These are phyloP conservation scores for Pseudoneurospora amorphoporcata DNA, from an alignment of 495 filamentous ascomycete genomes.

Conservation along the genomic window DNA sequence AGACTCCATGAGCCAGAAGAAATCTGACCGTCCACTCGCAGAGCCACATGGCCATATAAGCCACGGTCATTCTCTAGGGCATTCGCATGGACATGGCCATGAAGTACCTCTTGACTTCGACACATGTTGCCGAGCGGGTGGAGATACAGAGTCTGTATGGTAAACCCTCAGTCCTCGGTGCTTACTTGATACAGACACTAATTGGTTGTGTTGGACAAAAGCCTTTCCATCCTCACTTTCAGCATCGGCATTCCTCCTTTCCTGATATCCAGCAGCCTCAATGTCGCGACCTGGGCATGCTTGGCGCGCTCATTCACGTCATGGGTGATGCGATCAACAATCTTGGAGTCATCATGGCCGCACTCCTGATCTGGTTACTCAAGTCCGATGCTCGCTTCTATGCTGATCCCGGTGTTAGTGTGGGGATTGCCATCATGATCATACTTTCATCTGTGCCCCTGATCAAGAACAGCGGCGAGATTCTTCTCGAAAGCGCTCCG, in stretches of 20 bases:
- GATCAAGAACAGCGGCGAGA: constrained; percentile 77
- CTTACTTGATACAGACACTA: constrained; percentile 39
- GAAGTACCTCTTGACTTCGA: neutral
- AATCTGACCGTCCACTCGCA: neutral
- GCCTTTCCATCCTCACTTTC: constrained; percentile 50
- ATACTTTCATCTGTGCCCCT: constrained; percentile 76
- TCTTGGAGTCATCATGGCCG: constrained; percentile 80
- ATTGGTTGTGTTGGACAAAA: constrained; percentile 40
- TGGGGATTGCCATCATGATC: constrained; percentile 82
- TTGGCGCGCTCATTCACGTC: constrained; percentile 83
- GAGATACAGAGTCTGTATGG: neutral
- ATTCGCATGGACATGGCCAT: constrained; percentile 5
- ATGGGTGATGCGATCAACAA: constrained; percentile 89
- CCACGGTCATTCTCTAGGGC: constrained; percentile 24
- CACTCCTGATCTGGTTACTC: constrained; percentile 74
- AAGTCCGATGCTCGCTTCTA: constrained; percentile 45
- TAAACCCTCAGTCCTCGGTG: neutral
- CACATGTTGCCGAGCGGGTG: neutral
- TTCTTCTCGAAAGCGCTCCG: constrained; percentile 81
- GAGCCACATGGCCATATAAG: constrained; percentile 27
- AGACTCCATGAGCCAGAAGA: neutral
- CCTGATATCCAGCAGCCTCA: constrained; percentile 13
- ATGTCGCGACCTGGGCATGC: constrained; percentile 72
- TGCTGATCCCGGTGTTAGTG: constrained; percentile 73
- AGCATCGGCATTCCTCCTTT: constrained; percentile 36